Base-by-base conservation (phyloP, 192 early-diverging fungal genomes). In the Rhizoclosmatium sp. region DNA sequence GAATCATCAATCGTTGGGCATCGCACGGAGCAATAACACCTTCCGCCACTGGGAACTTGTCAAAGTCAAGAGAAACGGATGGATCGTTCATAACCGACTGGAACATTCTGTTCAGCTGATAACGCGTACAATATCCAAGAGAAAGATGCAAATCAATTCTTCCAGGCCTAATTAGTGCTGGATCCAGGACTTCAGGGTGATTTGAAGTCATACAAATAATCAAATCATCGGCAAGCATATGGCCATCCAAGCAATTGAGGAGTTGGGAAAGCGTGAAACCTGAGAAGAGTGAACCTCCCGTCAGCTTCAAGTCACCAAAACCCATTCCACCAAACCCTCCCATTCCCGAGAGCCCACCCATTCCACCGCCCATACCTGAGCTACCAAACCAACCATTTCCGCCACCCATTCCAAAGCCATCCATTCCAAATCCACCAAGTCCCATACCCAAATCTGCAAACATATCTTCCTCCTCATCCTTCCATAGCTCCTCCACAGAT, bases 191-290 rank as follows among this genome's bases (percentile, higher is more conserved):
- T 65, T 91, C 90, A 14, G 87, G 77, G 69, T 92, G 90, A 79
- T 92, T 92, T 1, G 90, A 84, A 3, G 91, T 92, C 89, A 92
- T 91, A 69, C 91, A 87, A 59, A 92, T 84, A n/a, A 91, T 81
- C 23, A 86, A 85, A 23, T 89, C 81, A 58, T 88, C 83, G 39
- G 77, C 71, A n/a, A 91, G 58, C 51, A 86, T 90, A 75, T 92
- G 85, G 31, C 91, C 91, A 82, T 92, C 91, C 7, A 92, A 78
- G 68, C 86, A 85, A 69, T 85, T 85, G 44, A 91, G 76, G 41
- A 91, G 83, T 10, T 83, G 83, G 4, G 88, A 87, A 9, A 92
- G 79, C 7, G 80, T 75, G 71, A 77, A 75, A 60, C 73, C 70
- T 47, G 78, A 78, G 44, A 81, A 76, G 47, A 81, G 68, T 46